Conservation (phyloP, 2,329 filamentous ascomycete species). For the Alternaria gaisen region DNA sequence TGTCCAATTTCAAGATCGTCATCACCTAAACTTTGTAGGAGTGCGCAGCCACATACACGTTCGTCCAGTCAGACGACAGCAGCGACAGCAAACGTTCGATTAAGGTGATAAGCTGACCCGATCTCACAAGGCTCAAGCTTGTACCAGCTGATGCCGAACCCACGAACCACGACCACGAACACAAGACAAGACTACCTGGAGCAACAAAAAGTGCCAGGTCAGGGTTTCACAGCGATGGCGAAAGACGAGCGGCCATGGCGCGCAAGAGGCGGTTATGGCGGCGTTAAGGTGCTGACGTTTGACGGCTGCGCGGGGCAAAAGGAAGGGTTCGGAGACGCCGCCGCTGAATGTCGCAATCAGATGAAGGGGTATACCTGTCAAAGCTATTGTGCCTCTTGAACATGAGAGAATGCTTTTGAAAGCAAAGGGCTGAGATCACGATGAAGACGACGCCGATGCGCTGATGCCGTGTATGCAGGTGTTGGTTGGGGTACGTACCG, state of each 20-base stretch:
- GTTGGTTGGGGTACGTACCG: not conserved
- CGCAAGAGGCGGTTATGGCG: constrained; percentile 6
- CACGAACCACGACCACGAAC: not conserved
- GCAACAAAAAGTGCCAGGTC: not conserved
- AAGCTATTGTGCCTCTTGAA: not conserved
- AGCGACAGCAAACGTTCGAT: not conserved
- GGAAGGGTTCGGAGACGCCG: constrained; percentile 1
- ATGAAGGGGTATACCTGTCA: not conserved
- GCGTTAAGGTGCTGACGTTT: not conserved
- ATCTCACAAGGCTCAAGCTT: not conserved
- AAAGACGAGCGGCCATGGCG: not conserved
- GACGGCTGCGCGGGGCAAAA: constrained; percentile 3
- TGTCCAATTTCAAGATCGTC: not conserved
- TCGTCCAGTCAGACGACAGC: not conserved
- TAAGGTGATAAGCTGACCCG: not conserved
- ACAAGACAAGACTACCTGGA: not conserved
- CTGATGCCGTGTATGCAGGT: not conserved
- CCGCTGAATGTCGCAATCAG: not conserved
- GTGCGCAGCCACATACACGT: not conserved
- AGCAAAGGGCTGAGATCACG: not conserved
- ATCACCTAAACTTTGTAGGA: not conserved
- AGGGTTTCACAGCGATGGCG: not conserved
- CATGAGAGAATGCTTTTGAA: not conserved
- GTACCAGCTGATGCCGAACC: not conserved
- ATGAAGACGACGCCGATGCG: not conserved